Conservation (phyloP, 345 rosid genomes). For the Gynandropsis gynandra region DNA sequence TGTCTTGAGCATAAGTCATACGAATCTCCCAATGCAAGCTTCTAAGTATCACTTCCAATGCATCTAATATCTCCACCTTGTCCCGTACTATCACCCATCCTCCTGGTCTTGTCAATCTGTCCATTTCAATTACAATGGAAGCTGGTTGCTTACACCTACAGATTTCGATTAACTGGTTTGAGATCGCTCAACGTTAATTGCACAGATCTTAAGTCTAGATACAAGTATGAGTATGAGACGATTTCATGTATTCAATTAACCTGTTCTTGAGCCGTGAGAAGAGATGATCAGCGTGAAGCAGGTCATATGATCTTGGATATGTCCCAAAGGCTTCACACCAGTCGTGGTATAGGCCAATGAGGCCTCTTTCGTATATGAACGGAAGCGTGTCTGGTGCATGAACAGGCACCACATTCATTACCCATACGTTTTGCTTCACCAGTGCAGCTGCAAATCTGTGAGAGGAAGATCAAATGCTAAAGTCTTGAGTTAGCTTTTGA, state of each 20-base stretch:
- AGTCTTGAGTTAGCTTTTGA: too few relatives aligned
- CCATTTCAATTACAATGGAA: conserved; percentile 84
- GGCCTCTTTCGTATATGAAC: conserved; percentile 73
- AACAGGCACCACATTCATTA: conserved; percentile 84
- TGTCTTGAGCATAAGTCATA: conserved; percentile 70
- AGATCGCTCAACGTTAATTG: neutral
- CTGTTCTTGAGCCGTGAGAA: conserved; percentile 93
- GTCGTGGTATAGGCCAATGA: conserved; percentile 78
- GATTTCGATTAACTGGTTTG: neutral
- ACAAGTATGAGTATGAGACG: too few relatives aligned
- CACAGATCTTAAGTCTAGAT: too few relatives aligned
- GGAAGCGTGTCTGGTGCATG: conserved; percentile 95
- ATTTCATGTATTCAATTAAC: too few relatives aligned
- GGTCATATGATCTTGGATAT: conserved; percentile 93
- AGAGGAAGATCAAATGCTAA: neutral
- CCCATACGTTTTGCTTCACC: conserved; percentile 69
- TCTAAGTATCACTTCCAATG: conserved; percentile 59
- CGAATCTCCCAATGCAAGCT: conserved; percentile 91
- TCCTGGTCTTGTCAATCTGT: conserved; percentile 68
- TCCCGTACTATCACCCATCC: conserved; percentile 89
- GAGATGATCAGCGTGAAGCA: conserved; percentile 89
- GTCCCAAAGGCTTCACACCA: conserved; percentile 94
- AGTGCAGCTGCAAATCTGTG: conserved; percentile 89
- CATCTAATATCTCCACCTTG: conserved; percentile 71
- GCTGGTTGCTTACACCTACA: conserved; percentile 74